Evolutionary conservation across 306 rosid genomes (phyloP), one percentile per base, ranked within the genome.

Genomic region (Glycine latifolia): DNA sequence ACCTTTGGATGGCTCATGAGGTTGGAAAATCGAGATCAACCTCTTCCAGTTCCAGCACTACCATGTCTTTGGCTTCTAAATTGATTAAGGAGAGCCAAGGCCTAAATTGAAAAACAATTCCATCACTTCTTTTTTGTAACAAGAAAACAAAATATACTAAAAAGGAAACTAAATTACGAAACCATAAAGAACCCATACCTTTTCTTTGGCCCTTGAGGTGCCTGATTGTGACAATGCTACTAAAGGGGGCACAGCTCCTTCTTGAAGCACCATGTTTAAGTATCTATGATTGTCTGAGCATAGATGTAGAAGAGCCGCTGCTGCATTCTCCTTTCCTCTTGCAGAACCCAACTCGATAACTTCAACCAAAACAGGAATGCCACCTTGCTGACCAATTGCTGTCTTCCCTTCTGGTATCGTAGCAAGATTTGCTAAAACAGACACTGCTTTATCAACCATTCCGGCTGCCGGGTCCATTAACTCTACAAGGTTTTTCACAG

Each of bases 251-350:
- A 93, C 92, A 53, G 92, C 92, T 68, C 97, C 95, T 87, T 91
- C 97, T 79, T 89, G 94, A 63, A 92, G 90, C 77, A 91, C 94
- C 85, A 49, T 50, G 71, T 77, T 88, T 79, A 89, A 86, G 79
- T 56, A 87, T 79, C 87, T 77, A 63, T 58, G 73, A 65, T 80
- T 83, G 76, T 74, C 78, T 47, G 87, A 79, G 86, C 96, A 93
- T 53, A 91, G 87, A 83, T 86, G 96, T 62, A 89, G 75, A 53
- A 93, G 89, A 54, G 98, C 94, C 7, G 95, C 95, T 2, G 97
- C 94, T 48, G 98, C 98, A 13, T 91, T 94, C 86, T 92, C 98
- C 87, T 91, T 92, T 71, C 97, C 98, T 86, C 95, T 88, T 0
- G 87, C 82, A 37, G 98, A 94, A 80, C 95, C 97, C 87, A 92